Conservation (phyloP, 495 filamentous ascomycete species). For the Penicillium taxi region DNA sequence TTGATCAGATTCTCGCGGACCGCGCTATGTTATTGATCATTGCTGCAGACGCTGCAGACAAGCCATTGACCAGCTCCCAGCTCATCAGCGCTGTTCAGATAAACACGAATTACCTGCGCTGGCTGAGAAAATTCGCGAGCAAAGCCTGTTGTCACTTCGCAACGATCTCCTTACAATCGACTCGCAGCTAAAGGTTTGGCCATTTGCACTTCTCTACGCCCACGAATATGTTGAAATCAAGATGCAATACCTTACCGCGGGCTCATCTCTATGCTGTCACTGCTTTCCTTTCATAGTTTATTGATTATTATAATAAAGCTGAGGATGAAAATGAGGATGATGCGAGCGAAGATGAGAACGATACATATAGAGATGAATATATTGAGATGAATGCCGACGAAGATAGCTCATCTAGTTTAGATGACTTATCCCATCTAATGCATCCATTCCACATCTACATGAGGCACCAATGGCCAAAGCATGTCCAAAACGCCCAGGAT, state of each 20-base stretch:
- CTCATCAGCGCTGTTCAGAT: not conserved
- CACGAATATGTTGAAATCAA: constrained; percentile 19
- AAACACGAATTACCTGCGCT: no score
- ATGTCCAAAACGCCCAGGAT: no score
- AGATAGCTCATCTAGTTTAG: no score
- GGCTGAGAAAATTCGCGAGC: not conserved
- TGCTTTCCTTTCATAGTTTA: no score
- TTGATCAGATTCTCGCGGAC: not conserved
- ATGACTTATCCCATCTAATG: no score
- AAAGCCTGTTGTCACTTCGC: constrained; percentile 10
- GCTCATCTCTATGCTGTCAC: constrained; percentile 10
- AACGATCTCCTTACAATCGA: constrained; percentile 24
- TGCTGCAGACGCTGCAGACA: not conserved
- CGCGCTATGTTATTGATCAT: not conserved
- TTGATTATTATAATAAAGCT: no score
- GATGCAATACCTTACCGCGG: not conserved
- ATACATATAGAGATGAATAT: no score
- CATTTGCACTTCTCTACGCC: constrained; percentile 27
- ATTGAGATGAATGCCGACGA: no score
- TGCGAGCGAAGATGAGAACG: no score
- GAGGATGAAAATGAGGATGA: no score
- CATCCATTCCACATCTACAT: no score
- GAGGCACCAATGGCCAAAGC: no score
- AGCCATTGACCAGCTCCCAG: not conserved
- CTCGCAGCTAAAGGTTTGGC: constrained; percentile 17